Conservation (phyloP, 1,284 basidiomycete genomes). For the Moniliophthora roreri region DNA sequence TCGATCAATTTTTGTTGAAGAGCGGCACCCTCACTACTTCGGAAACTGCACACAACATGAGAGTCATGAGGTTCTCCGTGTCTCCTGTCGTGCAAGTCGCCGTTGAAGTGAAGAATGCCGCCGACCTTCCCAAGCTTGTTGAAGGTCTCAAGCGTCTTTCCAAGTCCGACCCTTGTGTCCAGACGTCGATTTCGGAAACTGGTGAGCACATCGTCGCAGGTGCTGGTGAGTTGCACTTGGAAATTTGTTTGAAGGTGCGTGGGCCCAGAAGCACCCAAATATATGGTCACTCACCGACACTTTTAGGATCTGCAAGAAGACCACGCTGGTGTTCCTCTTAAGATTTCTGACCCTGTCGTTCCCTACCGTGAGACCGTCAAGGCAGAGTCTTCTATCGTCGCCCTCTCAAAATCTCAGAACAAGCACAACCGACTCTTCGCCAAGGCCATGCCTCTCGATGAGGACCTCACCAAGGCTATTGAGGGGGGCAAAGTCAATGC, state of each 20-base stretch:
- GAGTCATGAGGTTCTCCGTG: conserved; percentile 99
- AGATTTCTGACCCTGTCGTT: conserved; percentile 98
- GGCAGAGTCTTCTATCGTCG: conserved; percentile 93
- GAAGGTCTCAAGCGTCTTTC: conserved; percentile 99
- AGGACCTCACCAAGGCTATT: conserved; percentile 93
- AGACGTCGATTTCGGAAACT: conserved; percentile 90
- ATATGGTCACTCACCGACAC: conserved; percentile 1
- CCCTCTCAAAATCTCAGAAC: conserved; percentile 99
- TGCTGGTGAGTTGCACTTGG: conserved; percentile 98
- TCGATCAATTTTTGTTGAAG: conserved; percentile 99
- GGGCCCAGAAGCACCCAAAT: conserved; percentile 4
- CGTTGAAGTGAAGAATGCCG: conserved; percentile 99
- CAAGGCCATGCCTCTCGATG: conserved; percentile 91
- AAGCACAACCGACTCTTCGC: conserved; percentile 99
- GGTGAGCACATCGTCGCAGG: conserved; percentile 99
- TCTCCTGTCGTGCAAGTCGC: conserved; percentile 99
- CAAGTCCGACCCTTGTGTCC: conserved; percentile 99
- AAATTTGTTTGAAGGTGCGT: conserved; percentile 95
- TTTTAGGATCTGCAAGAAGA: conserved; percentile 96
- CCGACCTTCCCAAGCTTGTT: conserved; percentile 98
- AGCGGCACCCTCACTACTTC: conserved; percentile 96
- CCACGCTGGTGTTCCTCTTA: conserved; percentile 98
- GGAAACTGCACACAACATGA: conserved; percentile 99
- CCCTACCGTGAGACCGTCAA: conserved; percentile 98
- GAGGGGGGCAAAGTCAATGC: conserved; percentile 85